phyloP scores from a whole-genome alignment of 495 filamentous ascomycete species.

The Lophiostoma macrostomum region DNA sequence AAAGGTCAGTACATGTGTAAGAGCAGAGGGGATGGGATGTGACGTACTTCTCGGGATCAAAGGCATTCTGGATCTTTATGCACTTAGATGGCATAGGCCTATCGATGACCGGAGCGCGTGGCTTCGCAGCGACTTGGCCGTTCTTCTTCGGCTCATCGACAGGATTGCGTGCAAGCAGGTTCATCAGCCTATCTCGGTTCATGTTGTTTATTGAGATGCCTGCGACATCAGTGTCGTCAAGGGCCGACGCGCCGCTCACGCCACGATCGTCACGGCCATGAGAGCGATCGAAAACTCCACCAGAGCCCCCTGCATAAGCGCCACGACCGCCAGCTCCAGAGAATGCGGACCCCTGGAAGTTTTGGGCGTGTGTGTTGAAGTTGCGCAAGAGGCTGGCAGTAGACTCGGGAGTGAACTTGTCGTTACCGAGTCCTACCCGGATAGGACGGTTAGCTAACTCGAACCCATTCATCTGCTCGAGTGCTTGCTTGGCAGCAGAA shows the following conservation, averaged over 20 bases:
- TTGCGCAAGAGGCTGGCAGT: conserved; percentile 87
- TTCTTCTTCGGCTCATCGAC: conserved; percentile 69
- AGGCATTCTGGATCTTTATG: conserved; percentile 93
- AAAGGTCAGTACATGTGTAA: conserved; percentile 44
- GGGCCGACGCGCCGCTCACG: conserved; percentile 84
- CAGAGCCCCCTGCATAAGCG: conserved; percentile 71
- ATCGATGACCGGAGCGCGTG: conserved; percentile 77
- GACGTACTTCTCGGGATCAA: conserved; percentile 84
- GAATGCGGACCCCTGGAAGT: conserved; percentile 91
- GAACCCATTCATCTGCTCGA: conserved; percentile 99
- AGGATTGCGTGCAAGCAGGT: conserved; percentile 85
- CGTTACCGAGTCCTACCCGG: conserved; percentile 98
- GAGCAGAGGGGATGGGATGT: background rate
- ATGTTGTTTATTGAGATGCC: conserved; percentile 99
- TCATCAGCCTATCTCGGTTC: conserved; percentile 95
- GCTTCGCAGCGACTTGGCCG: conserved; percentile 68
- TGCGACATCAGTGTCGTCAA: conserved; percentile 97
- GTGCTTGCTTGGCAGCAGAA: conserved; percentile 82
- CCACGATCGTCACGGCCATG: conserved; percentile 89
- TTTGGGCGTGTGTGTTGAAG: conserved; percentile 74
- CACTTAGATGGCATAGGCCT: conserved; percentile 80
- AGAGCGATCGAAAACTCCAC: conserved; percentile 84
- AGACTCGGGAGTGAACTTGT: conserved; percentile 99
- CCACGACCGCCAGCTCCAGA: conserved; percentile 88
- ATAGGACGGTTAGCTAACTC: conserved; percentile 97